Base-by-base conservation (phyloP, 208 protist species). In the Crithidia brevicula region DNA sequence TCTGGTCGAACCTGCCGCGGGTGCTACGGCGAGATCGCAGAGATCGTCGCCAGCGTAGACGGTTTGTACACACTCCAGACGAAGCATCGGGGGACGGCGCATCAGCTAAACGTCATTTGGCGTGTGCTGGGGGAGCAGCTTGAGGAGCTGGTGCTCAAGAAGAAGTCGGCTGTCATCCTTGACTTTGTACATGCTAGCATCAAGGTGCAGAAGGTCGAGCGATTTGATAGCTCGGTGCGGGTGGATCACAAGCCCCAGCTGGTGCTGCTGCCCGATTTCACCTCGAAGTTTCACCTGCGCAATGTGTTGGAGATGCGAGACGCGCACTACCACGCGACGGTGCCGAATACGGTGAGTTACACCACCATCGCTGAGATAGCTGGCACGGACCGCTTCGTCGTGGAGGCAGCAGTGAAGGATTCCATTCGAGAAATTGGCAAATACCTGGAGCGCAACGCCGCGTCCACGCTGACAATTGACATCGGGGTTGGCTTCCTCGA, bases 111-210 rank as follows among this genome's bases (percentile, higher is more conserved):
- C 54, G 54, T 74, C 38, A 91, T 95, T 43, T 95, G 89, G 89
- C 83, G 82, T 47, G 63, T 60, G 9, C 62, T 92, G 28, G 82
- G 89, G 5, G 79, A 85, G n/a, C 62, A 85, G 49, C 38, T 88
- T 11, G 81, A 83, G 64, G 84, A 92, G 46, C 30, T 88, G 34
- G 76, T 95, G 6, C 31, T 89, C 22, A 67, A 57, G 23, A 92
- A 87, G 71, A 79, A 63, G 20, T 95, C 89, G 2, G 86, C 70
- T 36, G 82, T 91, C 34, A 51, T 95, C 9, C 51, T 82, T 0
- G 79, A 95, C 71, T 95, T 95, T 59, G 60, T 95, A 10, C 89
- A 95, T 56, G 89, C 82, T 9, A 95, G 89, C 69, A 80, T 92
- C 28, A 95, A 95, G 51, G 65, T 88, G 15, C 84, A 90, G 52